These are phyloP conservation scores for Cryptococcus sp. DNA, from an alignment of 1,284 basidiomycete species.

Conservation along the genomic window DNA sequence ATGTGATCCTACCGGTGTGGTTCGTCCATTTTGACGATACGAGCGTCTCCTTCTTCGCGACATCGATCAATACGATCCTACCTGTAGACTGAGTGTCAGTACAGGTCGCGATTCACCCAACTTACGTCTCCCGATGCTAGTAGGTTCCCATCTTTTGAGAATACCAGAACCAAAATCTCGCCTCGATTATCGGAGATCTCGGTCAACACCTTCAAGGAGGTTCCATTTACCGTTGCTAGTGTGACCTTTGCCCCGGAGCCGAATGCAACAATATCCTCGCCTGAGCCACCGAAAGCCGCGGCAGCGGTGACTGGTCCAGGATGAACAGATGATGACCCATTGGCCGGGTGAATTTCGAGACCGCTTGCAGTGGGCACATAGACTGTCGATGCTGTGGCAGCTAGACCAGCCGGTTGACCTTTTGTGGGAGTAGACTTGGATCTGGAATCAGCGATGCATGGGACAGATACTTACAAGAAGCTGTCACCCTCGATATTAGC, in stretches of 20 bases:
- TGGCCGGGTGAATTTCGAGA: constrained; percentile 56
- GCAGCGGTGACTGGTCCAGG: constrained; percentile 32
- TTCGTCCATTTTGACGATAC: constrained; percentile 78
- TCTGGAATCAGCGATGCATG: constrained; percentile 12
- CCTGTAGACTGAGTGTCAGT: constrained; percentile 27
- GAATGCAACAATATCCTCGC: constrained; percentile 37
- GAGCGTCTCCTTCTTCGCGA: constrained; percentile 60
- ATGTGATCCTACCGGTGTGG: constrained; percentile 77
- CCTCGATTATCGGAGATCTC: constrained; percentile 57
- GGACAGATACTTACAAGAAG: constrained; percentile 56
- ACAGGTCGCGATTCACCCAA: background rate
- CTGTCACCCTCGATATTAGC: constrained; percentile 54
- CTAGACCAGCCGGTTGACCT: constrained; percentile 71
- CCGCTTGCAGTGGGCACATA: constrained; percentile 66
- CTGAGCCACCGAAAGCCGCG: constrained; percentile 24
- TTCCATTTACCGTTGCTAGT: constrained; percentile 44
- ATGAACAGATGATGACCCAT: constrained; percentile 11
- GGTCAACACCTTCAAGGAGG: constrained; percentile 53
- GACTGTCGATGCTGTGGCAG: constrained; percentile 57
- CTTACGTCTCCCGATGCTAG: constrained; percentile 75
- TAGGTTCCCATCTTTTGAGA: constrained; percentile 70
- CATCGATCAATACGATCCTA: constrained; percentile 53
- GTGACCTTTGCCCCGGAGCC: constrained; percentile 58
- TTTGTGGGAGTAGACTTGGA: constrained; percentile 46
- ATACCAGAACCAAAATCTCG: constrained; percentile 68